These are phyloP conservation scores for Dissoconium aciculare DNA, from an alignment of 2,329 filamentous ascomycete genomes.

Conservation along the genomic window DNA sequence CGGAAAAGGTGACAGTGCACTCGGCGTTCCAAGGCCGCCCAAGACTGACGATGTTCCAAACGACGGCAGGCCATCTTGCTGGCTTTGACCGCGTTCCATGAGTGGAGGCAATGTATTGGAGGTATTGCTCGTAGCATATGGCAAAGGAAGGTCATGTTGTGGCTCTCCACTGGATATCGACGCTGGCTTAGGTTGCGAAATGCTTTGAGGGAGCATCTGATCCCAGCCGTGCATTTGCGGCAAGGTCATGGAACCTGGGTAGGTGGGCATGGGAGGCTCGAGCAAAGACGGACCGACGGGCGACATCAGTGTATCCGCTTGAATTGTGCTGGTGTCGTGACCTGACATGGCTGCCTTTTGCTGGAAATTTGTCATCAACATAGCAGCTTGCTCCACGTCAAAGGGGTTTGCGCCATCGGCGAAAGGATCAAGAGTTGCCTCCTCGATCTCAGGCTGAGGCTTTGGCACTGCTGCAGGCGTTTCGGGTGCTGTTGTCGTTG, in stretches of 20 bases:
- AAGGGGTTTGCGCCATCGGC: conserved; percentile 84
- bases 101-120: conserved; percentile 47
- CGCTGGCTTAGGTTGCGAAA: conserved; percentile 55
- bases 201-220: conserved; percentile 58
- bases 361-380: conserved; percentile 96
- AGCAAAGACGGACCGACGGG: conserved; percentile 57
- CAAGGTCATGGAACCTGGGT: conserved; percentile 58
- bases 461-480: conserved; percentile 29
- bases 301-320: conserved; percentile 53
- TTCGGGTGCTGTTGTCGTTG: conserved; percentile 33
- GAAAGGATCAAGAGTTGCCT: conserved; percentile 70
- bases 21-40: conserved; percentile 54
- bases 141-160: conserved; percentile 39
- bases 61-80: conserved; percentile 21
- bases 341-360: conserved; percentile 71
- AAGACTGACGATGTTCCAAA: conserved; percentile 58
- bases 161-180: conserved; percentile 42
- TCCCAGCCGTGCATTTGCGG: conserved; percentile 80
- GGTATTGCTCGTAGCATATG: conserved; percentile 22
- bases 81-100: conserved; percentile 40
- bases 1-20: conserved; percentile 57
- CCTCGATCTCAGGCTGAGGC: conserved; percentile 71
- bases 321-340: conserved; percentile 40
- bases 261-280: conserved; percentile 55
- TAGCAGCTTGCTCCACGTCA: conserved; percentile 91